phyloP scores from a whole-genome alignment of 2,329 filamentous ascomycete species.

The Myriangium duriaei region DNA sequence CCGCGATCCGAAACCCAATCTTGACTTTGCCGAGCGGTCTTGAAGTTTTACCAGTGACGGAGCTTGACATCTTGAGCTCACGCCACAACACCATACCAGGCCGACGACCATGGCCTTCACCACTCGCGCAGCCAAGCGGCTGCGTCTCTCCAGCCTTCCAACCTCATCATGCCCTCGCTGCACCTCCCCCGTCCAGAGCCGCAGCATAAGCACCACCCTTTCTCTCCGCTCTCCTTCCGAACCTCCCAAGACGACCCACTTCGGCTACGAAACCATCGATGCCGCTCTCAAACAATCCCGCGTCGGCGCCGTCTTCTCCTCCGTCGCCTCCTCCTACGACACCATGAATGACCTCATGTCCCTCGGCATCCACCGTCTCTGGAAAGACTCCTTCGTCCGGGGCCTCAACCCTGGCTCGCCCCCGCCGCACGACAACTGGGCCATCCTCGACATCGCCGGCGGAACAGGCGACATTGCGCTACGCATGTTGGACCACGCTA shows the following conservation, averaged over 20 bases:
- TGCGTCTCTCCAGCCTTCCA: slow-evolving; percentile 15
- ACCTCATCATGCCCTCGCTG: slow-evolving; percentile 4
- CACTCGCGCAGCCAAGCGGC: slow-evolving; percentile 21
- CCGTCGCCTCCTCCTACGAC: slow-evolving; percentile 87
- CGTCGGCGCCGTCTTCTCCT: slow-evolving; percentile 86
- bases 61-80: too few relatives aligned
- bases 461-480: slow-evolving; percentile 97
- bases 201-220: slow-evolving; percentile 1
- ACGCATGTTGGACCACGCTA: slow-evolving; percentile 81
- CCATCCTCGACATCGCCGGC: slow-evolving; percentile 89
- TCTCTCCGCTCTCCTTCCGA: slow-evolving; percentile 11
- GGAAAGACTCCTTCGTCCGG: slow-evolving; percentile 95
- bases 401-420: slow-evolving; percentile 60
- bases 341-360: slow-evolving; percentile 99
- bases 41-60: too few relatives aligned
- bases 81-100: too few relatives aligned
- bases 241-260: slow-evolving; percentile 61
- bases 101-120: slow-evolving; percentile 16
- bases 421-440: slow-evolving; percentile 43
- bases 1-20: not conserved
- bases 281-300: slow-evolving; percentile 63
- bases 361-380: slow-evolving; percentile 86
- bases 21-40: too few relatives aligned
- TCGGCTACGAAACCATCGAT: slow-evolving; percentile 76
- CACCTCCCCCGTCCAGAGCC: not conserved